These are phyloP conservation scores for Leishmania lainsoni DNA, from an alignment of 208 protist species.

Conservation along the genomic window DNA sequence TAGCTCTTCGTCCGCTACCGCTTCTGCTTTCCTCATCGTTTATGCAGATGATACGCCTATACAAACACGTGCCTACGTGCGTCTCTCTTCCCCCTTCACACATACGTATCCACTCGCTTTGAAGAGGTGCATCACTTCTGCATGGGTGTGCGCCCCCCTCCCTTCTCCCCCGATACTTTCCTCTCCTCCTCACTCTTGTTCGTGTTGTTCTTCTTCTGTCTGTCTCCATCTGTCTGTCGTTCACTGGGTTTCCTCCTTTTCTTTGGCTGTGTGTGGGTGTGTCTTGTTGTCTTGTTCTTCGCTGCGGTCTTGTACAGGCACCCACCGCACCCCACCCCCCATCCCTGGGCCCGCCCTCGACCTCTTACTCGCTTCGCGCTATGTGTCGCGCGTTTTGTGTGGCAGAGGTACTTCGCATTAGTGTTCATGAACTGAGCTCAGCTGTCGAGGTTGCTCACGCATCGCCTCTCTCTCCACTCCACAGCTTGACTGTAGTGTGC, in stretches of 20 bases:
- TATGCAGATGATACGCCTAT: not conserved
- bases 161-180: not conserved
- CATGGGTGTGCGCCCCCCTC: not conserved
- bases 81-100: not conserved
- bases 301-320: not conserved
- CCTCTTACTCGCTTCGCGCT: conserved; percentile 13
- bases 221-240: not conserved
- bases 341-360: not conserved
- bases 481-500: not conserved
- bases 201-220: not conserved
- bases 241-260: not conserved
- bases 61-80: not conserved
- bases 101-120: not conserved
- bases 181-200: not conserved
- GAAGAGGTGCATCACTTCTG: not conserved
- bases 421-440: not conserved
- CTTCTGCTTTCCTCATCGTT: not conserved
- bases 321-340: not conserved
- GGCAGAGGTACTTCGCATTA: not conserved
- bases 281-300: not conserved
- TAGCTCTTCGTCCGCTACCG: not conserved
- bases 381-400: not conserved
- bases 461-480: conserved; percentile 7
- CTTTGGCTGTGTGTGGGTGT: not conserved
- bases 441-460: not conserved